A percentile compares a stretch with the other conserved stretches of the same genome.
These are phyloP conservation scores for Akanthomyces uredinophilus DNA, from an alignment of 2,329 filamentous ascomycete species.

Conservation along the genomic window DNA sequence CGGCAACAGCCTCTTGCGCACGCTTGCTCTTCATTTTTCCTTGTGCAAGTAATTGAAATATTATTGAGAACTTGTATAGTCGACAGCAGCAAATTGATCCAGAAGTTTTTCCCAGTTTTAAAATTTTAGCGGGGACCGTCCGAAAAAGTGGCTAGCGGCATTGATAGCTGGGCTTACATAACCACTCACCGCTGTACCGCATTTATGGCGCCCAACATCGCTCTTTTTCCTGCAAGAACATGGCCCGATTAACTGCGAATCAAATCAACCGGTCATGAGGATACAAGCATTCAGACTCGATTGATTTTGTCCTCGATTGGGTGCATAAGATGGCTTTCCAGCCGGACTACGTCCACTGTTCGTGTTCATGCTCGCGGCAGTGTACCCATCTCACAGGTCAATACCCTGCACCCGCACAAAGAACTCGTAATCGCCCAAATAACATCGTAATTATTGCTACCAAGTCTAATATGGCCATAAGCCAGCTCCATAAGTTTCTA, in stretches of 20 bases:
- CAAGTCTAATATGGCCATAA: slow-evolving; percentile 13
- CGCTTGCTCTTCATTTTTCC: slow-evolving; percentile 36
- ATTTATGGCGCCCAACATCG: background rate
- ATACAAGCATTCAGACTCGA: too few species aligned
- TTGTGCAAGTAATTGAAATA: background rate
- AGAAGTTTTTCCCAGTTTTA: slow-evolving; percentile 11
- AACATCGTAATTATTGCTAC: slow-evolving; percentile 11
- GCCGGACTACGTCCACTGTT: background rate
- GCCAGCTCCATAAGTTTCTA: slow-evolving; percentile 12
- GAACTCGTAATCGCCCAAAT: background rate
- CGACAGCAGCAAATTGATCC: background rate
- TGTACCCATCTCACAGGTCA: background rate
- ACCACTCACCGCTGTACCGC: background rate
- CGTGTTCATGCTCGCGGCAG: background rate
- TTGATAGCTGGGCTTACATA: background rate
- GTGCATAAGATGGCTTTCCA: background rate
- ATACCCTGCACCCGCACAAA: background rate
- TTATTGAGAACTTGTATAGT: background rate
- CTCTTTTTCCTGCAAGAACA: background rate
- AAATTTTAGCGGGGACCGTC: slow-evolving; percentile 12
- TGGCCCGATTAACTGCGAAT: background rate
- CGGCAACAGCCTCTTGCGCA: slow-evolving; percentile 29
- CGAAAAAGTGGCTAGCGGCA: background rate
- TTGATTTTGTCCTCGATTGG: too few species aligned
- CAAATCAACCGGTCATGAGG: background rate